phyloP scores from a whole-genome alignment of 768 basidiomycete species.

The Pholiota molesta region DNA sequence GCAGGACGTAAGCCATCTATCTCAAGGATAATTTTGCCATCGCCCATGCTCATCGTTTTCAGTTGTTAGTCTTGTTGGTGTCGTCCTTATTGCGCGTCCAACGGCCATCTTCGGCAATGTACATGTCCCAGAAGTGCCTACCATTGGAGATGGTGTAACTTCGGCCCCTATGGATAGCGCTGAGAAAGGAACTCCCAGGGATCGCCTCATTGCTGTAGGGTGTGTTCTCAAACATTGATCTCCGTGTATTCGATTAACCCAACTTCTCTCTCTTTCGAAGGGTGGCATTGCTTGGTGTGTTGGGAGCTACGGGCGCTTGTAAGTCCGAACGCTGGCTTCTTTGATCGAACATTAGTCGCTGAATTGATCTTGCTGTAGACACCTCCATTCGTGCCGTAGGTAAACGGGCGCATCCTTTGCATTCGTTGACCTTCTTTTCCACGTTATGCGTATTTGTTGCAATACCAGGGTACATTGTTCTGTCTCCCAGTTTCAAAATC shows the following conservation, averaged over 20 bases:
- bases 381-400: slow-evolving; percentile 66
- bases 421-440: slow-evolving; percentile 71
- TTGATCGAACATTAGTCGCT: background rate
- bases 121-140: slow-evolving; percentile 11
- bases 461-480: slow-evolving; percentile 32
- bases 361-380: slow-evolving; percentile 26
- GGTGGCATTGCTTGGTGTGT: slow-evolving; percentile 65
- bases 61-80: slow-evolving; percentile 74
- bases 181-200: slow-evolving; percentile 32
- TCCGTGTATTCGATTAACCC: background rate
- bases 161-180: slow-evolving; percentile 23
- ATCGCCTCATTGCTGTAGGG: slow-evolving; percentile 64
- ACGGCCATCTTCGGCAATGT: slow-evolving; percentile 65
- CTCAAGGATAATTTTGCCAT: background rate
- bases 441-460: slow-evolving; percentile 51
- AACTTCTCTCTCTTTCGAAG: slow-evolving; percentile 32
- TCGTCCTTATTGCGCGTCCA: slow-evolving; percentile 82
- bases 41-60: background rate
- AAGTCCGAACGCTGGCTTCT: slow-evolving; percentile 24
- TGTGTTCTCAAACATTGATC: slow-evolving; percentile 26
- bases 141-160: slow-evolving; percentile 7
- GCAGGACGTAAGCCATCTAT: slow-evolving; percentile 40
- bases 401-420: slow-evolving; percentile 73
- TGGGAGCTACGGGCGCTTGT: slow-evolving; percentile 73
- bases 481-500: background rate